Conservation (phyloP, 768 basidiomycete genomes). For the Russula compacta region DNA sequence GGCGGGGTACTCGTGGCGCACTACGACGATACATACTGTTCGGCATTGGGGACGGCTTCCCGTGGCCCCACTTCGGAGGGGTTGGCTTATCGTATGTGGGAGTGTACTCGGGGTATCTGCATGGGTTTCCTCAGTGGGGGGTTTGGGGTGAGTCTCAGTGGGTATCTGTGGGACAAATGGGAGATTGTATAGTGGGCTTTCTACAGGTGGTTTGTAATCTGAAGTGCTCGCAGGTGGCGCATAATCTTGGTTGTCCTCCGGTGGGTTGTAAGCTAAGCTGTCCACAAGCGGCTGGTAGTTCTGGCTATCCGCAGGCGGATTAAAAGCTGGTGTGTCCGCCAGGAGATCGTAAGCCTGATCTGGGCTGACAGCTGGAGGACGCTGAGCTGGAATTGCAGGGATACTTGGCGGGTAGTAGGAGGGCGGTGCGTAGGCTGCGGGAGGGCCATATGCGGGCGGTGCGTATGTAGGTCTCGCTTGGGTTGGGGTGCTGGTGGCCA, state of each 20-base stretch:
- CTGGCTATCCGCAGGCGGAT: not conserved
- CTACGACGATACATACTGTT: constrained; percentile 3
- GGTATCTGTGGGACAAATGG: not conserved
- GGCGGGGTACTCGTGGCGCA: constrained; percentile 8
- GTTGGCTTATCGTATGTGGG: not conserved
- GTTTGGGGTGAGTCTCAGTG: not conserved
- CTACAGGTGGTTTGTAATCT: not conserved
- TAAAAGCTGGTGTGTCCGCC: not conserved
- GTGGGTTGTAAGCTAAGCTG: not conserved
- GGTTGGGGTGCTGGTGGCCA: not conserved
- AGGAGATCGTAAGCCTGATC: not conserved
- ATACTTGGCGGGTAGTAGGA: not conserved
- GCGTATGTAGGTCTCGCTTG: constrained; percentile 6
- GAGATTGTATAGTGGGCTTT: not conserved
- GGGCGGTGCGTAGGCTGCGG: not conserved
- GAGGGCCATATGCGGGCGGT: not conserved
- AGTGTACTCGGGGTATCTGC: not conserved
- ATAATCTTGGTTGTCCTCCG: not conserved
- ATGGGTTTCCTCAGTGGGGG: not conserved
- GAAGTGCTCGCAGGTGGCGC: not conserved
- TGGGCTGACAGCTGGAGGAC: not conserved
- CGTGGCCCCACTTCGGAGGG: constrained; percentile 4
- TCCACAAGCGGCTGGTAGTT: not conserved
- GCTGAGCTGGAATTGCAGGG: not conserved
- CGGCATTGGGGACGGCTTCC: constrained; percentile 12